A percentile compares a stretch with the other conserved stretches of the same genome.
phyloP scores from a whole-genome alignment of 2,329 filamentous ascomycete genomes.

The Pestalotiopsis fici region DNA sequence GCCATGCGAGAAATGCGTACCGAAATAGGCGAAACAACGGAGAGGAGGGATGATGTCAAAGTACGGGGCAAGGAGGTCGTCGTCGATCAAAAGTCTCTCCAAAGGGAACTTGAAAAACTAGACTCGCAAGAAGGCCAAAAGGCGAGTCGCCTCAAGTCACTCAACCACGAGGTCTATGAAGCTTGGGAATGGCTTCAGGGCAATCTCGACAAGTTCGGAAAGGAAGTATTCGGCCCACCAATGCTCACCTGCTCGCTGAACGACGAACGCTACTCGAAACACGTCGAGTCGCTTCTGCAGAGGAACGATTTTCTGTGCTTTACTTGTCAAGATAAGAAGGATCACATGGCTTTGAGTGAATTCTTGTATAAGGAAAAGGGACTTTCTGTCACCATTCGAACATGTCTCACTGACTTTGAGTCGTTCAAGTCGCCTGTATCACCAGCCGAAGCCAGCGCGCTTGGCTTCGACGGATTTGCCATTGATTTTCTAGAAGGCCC shows the following conservation, averaged over 20 bases:
- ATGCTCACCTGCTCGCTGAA: slow-evolving; percentile 80
- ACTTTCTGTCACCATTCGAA: slow-evolving; percentile 73
- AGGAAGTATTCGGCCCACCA: slow-evolving; percentile 78
- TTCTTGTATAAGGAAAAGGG: slow-evolving; percentile 64
- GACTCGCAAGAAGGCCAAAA: slow-evolving; percentile 77
- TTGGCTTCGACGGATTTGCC: slow-evolving; percentile 80
- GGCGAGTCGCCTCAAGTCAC: slow-evolving; percentile 60
- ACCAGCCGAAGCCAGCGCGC: slow-evolving; percentile 49
- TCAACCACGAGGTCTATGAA: slow-evolving; percentile 63
- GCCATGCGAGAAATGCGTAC: slow-evolving; percentile 51
- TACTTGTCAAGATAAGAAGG: slow-evolving; percentile 73
- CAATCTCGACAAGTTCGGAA: slow-evolving; percentile 69
- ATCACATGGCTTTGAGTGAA: slow-evolving; percentile 73
- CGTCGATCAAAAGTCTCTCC: slow-evolving; percentile 35
- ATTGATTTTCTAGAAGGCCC: slow-evolving; percentile 81
- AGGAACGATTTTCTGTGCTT: slow-evolving; percentile 63
- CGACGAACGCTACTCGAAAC: slow-evolving; percentile 64
- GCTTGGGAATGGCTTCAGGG: slow-evolving; percentile 84
- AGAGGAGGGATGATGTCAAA: slow-evolving; percentile 37
- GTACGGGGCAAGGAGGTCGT: slow-evolving; percentile 42
- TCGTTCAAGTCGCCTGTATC: slow-evolving; percentile 57
- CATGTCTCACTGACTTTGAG: slow-evolving; percentile 54
- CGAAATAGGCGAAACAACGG: slow-evolving; percentile 35
- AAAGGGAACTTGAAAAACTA: slow-evolving; percentile 58
- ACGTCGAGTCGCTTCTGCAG: slow-evolving; percentile 53